Conservation (phyloP, 768 basidiomycete species). For the Rhizopogon salebrosus region DNA sequence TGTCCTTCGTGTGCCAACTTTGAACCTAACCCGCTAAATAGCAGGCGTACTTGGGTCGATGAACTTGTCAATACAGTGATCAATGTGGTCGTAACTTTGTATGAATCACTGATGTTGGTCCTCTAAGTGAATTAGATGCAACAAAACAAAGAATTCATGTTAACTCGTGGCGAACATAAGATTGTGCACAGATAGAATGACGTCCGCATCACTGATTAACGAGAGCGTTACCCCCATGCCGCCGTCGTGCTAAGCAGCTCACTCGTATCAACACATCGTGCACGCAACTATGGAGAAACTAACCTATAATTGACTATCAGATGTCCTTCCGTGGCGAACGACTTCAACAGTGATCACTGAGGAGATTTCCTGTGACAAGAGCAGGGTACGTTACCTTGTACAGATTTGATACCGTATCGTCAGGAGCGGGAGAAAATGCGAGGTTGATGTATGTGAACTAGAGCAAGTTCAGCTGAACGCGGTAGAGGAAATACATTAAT, state of each 20-base stretch:
- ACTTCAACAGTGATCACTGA: constrained; percentile 35
- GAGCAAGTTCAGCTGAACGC: constrained; percentile 27
- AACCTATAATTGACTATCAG: constrained; percentile 91
- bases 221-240: constrained; percentile 48
- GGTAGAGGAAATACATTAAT: constrained; percentile 35
- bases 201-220: not conserved
- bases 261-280: too few species aligned
- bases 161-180: not conserved
- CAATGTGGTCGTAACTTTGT: too few species aligned
- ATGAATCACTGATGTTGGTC: not conserved
- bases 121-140: not conserved
- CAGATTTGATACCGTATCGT: constrained; percentile 68
- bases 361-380: not conserved
- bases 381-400: constrained; percentile 44
- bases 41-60: too few species aligned
- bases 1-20: too few species aligned
- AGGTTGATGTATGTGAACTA: constrained; percentile 78
- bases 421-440: constrained; percentile 72
- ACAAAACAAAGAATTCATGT: not conserved
- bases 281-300: constrained; percentile 8
- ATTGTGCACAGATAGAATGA: not conserved
- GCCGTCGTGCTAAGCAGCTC: constrained; percentile 45
- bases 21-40: too few species aligned
- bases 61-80: too few species aligned
- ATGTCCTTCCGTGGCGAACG: constrained; percentile 83